Evolutionary conservation across 129 eudicot genomes (phyloP), one percentile per base, ranked within the genome.

Genomic region (Rutidosis leptorrhynchoides): DNA sequence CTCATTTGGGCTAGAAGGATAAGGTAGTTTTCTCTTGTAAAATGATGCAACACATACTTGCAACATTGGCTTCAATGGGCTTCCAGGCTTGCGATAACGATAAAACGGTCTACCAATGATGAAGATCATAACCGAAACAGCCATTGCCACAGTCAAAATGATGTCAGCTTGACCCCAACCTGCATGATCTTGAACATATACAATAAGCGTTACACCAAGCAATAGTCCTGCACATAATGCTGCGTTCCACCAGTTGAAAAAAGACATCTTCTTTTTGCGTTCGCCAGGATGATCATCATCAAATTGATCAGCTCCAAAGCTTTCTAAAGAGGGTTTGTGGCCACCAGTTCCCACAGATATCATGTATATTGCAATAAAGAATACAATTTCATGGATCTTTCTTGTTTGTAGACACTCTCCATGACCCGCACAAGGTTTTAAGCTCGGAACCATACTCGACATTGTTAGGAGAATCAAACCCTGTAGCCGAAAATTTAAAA

Each of bases 291-390:
- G 80, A 52, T 85, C 81, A 59, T 91, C 98, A 24, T 91, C 98
- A 48, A 87, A 91, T 28, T 91, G 98, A 74, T 92, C 96, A 2
- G 96, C 96, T 62, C 98, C 98, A n/a, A 92, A 92, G 73, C 98
- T 88, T 76, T 88, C 96, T 49, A 92, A 64, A 30, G 87, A 76
- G 3, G 98, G 95, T 70, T 92, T 92, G 77, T 85, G 88, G 33
- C 98, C 98, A 27, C 96, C 98, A 1, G 98, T 92, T 11, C 90
- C 96, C 2, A 85, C 28, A 1, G 98, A 83, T 62, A 88, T 63
- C 74, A 88, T 40, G 73, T 92, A 92, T 61, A 85, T 81, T 5
- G 90, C 90, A 3, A 85, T 12, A 64, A 85, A 88, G 80, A 92
- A 88, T 58, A 85, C 73, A 5, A 80, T 74, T 66, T 69, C 79